These are phyloP conservation scores for Aureobasidium sp. DNA, from an alignment of 2,329 filamentous ascomycete species.

Conservation along the genomic window DNA sequence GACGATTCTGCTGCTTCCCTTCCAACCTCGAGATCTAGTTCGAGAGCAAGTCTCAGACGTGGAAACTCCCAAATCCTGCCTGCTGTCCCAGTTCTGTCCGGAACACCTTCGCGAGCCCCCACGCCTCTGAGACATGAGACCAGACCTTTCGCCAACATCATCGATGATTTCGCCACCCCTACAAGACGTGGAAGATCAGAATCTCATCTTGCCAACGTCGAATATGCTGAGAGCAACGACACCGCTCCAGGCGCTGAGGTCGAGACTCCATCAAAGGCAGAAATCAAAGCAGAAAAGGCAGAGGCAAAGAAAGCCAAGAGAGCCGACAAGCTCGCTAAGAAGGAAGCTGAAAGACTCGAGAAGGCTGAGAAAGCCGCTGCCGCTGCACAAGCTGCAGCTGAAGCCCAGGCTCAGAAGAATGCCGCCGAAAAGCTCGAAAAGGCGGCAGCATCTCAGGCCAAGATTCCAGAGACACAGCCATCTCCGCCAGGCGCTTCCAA, in stretches of 20 bases:
- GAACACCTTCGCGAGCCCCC: slow-evolving; percentile 25
- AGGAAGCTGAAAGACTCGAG: neutral
- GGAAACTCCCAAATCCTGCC: slow-evolving; percentile 26
- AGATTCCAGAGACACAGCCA: slow-evolving; percentile 13
- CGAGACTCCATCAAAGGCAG: neutral
- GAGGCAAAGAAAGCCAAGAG: slow-evolving; percentile 13
- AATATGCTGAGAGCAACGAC: neutral
- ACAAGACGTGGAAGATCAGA: slow-evolving; percentile 7
- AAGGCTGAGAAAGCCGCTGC: slow-evolving; percentile 10
- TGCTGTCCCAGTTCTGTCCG: slow-evolving; percentile 32
- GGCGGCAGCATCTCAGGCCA: slow-evolving; percentile 12
- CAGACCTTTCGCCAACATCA: neutral
- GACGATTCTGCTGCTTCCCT: slow-evolving; percentile 14
- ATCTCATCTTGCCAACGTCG: slow-evolving; percentile 4
- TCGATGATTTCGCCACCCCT: neutral
- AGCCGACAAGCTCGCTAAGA: slow-evolving; percentile 15
- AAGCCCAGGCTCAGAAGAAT: slow-evolving; percentile 1
- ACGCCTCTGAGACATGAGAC: slow-evolving; percentile 21
- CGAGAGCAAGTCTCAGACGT: slow-evolving; percentile 26
- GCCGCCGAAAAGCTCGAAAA: neutral
- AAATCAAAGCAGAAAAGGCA: slow-evolving; percentile 7
- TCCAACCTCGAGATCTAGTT: slow-evolving; percentile 22
- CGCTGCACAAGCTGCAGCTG: neutral
- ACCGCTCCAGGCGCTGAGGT: neutral
- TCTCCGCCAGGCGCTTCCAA: slow-evolving; percentile 9